Evolutionary conservation across 306 rosid genomes (phyloP).

Genomic region (Carpinus viminea): DNA sequence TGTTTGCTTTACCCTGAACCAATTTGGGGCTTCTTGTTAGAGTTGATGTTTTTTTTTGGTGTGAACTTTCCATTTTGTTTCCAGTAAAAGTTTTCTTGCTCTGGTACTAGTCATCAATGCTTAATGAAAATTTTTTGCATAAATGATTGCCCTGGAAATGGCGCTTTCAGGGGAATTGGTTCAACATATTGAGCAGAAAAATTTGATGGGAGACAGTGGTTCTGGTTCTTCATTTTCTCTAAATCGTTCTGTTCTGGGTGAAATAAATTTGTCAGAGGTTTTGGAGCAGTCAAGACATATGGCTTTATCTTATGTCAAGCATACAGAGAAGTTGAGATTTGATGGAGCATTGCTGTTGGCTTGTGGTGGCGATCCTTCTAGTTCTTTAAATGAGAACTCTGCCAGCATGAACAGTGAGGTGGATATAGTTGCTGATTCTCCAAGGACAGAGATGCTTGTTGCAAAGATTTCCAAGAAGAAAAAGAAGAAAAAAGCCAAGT

Average conservation of each 20-base stretch:
- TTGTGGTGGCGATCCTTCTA: not conserved
- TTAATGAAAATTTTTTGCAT: not conserved
- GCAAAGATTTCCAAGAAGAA: not conserved
- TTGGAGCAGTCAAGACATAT: not conserved
- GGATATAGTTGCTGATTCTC: not conserved
- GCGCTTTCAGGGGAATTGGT: not conserved
- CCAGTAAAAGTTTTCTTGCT: not conserved
- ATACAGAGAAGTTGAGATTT: not conserved
- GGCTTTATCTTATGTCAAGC: not conserved
- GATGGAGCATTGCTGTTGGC: not conserved
- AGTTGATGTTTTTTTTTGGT: not conserved
- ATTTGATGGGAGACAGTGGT: not conserved
- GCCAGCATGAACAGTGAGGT: not conserved
- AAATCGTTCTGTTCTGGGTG: not conserved
- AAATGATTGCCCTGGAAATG: not conserved
- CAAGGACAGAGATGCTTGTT: not conserved
- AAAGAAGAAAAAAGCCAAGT: conserved; percentile 6
- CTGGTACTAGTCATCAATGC: not conserved
- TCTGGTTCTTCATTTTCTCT: not conserved
- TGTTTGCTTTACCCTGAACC: not conserved
- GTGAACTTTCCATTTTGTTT: not conserved
- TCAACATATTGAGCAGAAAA: not conserved
- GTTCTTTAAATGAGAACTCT: not conserved
- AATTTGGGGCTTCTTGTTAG: not conserved
- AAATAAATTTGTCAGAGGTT: not conserved